These are phyloP conservation scores for Chaetothyriales sp. DNA, from an alignment of 2,329 filamentous ascomycete genomes.

Conservation along the genomic window DNA sequence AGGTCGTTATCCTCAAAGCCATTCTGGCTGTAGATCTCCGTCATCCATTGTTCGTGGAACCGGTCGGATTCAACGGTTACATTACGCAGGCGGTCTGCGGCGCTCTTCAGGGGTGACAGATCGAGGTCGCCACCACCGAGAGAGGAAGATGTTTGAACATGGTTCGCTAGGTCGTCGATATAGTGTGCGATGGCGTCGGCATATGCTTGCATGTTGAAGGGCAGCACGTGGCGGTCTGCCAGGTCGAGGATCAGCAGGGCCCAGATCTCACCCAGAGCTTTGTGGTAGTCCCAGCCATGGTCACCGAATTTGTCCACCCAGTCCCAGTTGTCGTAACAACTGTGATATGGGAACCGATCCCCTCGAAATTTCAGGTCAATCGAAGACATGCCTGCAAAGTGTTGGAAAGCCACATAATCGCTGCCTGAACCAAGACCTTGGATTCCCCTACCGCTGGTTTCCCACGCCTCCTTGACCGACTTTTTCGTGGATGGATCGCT, in stretches of 20 bases:
- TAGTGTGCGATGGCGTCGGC: slow-evolving; percentile 50
- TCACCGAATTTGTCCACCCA: slow-evolving; percentile 73
- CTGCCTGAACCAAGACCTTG: slow-evolving; percentile 57
- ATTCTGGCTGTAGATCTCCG: slow-evolving; percentile 51
- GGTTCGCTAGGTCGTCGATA: slow-evolving; percentile 50
- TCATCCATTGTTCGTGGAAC: slow-evolving; percentile 68
- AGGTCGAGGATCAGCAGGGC: slow-evolving; percentile 73
- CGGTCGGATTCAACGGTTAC: slow-evolving; percentile 50
- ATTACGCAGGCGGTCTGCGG: slow-evolving; percentile 44
- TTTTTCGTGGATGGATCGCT: slow-evolving; percentile 45
- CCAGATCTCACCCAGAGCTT: slow-evolving; percentile 61
- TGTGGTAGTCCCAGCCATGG: slow-evolving; percentile 69
- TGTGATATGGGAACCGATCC: slow-evolving; percentile 54
- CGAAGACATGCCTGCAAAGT: slow-evolving; percentile 75
- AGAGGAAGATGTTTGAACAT: slow-evolving; percentile 38
- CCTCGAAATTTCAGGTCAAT: slow-evolving; percentile 71
- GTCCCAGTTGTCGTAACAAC: slow-evolving; percentile 78
- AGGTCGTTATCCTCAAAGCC: slow-evolving; percentile 62
- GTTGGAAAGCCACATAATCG: slow-evolving; percentile 81
- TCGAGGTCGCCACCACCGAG: slow-evolving; percentile 28
- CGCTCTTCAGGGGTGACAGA: slow-evolving; percentile 46
- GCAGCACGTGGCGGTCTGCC: slow-evolving; percentile 63
- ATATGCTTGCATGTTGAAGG: slow-evolving; percentile 66
- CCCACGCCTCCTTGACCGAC: slow-evolving; percentile 63
- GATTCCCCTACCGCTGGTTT: slow-evolving; percentile 45